Evolutionary conservation across 768 basidiomycete genomes (phyloP).

Genomic region (Trametes punicea): DNA sequence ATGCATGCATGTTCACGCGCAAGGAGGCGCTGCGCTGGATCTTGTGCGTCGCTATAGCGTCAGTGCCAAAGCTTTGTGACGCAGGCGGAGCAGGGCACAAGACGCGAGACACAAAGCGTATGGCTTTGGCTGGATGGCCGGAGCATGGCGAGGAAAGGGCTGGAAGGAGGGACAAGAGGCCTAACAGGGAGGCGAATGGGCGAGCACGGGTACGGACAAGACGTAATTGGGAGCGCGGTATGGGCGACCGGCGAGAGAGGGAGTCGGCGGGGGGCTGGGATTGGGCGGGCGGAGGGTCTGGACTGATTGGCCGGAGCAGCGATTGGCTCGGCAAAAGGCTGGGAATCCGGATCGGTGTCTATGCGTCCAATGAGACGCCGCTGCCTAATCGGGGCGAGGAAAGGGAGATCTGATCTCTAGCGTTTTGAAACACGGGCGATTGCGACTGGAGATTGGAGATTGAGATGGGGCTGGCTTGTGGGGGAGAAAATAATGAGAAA

Average conservation of each 20-base stretch:
- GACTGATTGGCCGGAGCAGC: conserved; percentile 17
- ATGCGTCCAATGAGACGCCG: conserved; percentile 20
- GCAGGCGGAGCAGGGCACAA: not conserved
- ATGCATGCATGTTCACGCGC: not conserved
- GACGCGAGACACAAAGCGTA: not conserved
- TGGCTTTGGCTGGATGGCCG: not conserved
- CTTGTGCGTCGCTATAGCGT: not conserved
- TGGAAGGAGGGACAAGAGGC: not conserved
- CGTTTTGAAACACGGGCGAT: conserved; percentile 4
- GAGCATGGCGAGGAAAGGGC: not conserved
- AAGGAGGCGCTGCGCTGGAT: not conserved
- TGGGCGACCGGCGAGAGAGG: too few species aligned
- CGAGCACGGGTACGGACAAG: conserved; percentile 1
- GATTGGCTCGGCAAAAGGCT: conserved; percentile 18
- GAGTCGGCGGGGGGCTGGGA: not conserved
- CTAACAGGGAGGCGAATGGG: not conserved
- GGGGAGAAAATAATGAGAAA: conserved; percentile 8
- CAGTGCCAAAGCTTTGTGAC: not conserved
- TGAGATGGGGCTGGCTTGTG: conserved; percentile 1
- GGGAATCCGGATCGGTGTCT: conserved; percentile 20
- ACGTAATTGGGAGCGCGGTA: conserved; percentile 8
- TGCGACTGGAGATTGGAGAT: conserved; percentile 5
- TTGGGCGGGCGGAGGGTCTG: conserved; percentile 10
- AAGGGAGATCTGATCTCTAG: conserved; percentile 4
- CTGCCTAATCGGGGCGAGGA: conserved; percentile 7